A percentile compares a stretch with the other conserved stretches of the same genome.
Evolutionary conservation across 2,329 filamentous ascomycete species (phyloP).

Genomic region (Chrysoporthe austroafricana): DNA sequence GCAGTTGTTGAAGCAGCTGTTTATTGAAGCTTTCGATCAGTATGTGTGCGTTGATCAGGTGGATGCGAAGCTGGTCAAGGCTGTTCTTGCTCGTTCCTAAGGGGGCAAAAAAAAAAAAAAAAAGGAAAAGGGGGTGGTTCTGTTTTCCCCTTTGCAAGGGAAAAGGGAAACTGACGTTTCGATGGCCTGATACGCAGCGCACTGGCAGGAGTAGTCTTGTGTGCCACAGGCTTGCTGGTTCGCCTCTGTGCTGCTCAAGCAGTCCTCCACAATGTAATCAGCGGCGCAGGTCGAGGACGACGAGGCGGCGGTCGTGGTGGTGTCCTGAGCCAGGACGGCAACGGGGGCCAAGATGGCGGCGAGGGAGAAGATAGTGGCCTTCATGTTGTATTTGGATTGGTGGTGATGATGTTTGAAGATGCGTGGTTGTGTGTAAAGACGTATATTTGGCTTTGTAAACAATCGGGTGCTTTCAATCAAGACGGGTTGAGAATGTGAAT

Average conservation of each 20-base stretch:
- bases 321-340: constrained; percentile 40
- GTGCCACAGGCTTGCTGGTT: constrained; percentile 44
- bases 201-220: constrained; percentile 53
- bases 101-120: background rate
- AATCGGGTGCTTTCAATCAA: background rate
- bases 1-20: constrained; percentile 61
- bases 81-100: background rate
- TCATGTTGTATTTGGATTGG: constrained; percentile 41
- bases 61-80: background rate
- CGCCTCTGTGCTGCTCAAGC: constrained; percentile 45
- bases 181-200: constrained; percentile 48
- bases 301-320: constrained; percentile 41
- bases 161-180: constrained; percentile 45
- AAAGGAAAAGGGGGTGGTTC: background rate
- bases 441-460: background rate
- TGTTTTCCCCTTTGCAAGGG: too few species aligned
- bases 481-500: background rate
- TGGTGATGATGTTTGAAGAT: constrained; percentile 3
- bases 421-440: background rate
- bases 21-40: background rate
- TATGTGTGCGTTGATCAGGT: background rate
- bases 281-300: constrained; percentile 44
- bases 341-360: constrained; percentile 43
- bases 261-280: constrained; percentile 52
- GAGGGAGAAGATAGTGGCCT: constrained; percentile 46